Evolutionary conservation across 768 basidiomycete genomes (phyloP).

Genomic region (Rubroboletus pulcherrimus): DNA sequence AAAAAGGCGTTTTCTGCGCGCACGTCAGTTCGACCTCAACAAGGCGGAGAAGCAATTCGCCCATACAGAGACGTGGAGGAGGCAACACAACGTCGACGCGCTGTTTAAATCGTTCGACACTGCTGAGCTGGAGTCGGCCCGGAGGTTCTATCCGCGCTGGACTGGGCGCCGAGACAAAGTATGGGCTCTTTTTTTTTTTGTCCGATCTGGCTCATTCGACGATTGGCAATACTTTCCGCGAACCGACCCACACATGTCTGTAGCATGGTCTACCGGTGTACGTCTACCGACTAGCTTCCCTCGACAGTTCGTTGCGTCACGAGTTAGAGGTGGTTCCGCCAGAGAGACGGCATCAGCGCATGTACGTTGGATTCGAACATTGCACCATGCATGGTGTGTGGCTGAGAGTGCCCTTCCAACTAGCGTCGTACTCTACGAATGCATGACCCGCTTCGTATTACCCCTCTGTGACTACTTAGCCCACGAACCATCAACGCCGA

Average conservation of each 20-base stretch:
- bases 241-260: not conserved
- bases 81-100: conserved; percentile 54
- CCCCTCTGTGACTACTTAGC: conserved; percentile 62
- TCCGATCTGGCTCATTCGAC: not conserved
- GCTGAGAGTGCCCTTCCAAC: not conserved
- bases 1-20: conserved; percentile 76
- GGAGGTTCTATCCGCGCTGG: conserved; percentile 75
- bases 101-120: conserved; percentile 57
- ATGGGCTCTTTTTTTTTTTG: not conserved
- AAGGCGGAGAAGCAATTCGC: conserved; percentile 71
- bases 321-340: conserved; percentile 54
- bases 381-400: no score
- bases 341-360: conserved; percentile 61
- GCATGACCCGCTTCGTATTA: conserved; percentile 60
- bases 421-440: conserved; percentile 65
- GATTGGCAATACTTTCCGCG: not conserved
- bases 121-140: conserved; percentile 56
- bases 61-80: conserved; percentile 65
- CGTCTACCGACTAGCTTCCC: conserved; percentile 68
- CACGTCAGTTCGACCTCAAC: conserved; percentile 59
- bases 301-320: conserved; percentile 49
- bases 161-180: conserved; percentile 78
- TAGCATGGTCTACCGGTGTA: conserved; percentile 70
- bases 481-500: conserved; percentile 48
- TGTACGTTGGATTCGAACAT: conserved; percentile 43